Percentiles rank a stretch among this genome's conserved stretches.
phyloP scores from a whole-genome alignment of 495 filamentous ascomycete species.

The Massariosphaeria phaeospora region DNA sequence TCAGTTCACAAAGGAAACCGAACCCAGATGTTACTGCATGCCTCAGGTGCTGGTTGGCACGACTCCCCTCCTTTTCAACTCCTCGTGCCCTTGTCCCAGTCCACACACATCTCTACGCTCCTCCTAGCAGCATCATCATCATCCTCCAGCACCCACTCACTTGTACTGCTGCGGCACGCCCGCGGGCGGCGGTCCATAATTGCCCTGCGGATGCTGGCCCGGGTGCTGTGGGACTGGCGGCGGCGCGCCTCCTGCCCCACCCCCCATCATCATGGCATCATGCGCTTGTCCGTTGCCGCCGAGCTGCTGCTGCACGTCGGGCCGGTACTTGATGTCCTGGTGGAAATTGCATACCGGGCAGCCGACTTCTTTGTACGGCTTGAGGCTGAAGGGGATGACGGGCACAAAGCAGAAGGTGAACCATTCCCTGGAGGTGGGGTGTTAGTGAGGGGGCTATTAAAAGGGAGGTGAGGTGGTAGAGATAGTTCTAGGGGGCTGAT shows the following conservation, averaged over 20 bases:
- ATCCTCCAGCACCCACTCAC: conserved; percentile 5
- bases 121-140: too few species aligned
- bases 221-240: neutral
- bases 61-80: too few species aligned
- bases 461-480: neutral
- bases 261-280: conserved; percentile 1
- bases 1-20: too few species aligned
- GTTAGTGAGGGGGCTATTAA: neutral
- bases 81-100: too few species aligned
- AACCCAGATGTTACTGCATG: too few species aligned
- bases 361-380: conserved; percentile 40
- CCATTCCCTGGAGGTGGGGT: conserved; percentile 38
- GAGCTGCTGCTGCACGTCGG: conserved; percentile 40
- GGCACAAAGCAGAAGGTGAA: conserved; percentile 47
- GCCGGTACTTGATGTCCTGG: conserved; percentile 43
- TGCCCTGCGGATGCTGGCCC: neutral
- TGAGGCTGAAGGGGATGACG: conserved; percentile 41
- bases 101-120: neutral
- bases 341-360: conserved; percentile 44
- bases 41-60: too few species aligned
- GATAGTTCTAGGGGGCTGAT: too few species aligned
- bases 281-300: neutral
- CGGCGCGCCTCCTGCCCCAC: too few species aligned
- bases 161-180: conserved; percentile 27
- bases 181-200: conserved; percentile 16